Conservation (phyloP, 192 early-diverging fungal species). For the Coemansia sp. region DNA sequence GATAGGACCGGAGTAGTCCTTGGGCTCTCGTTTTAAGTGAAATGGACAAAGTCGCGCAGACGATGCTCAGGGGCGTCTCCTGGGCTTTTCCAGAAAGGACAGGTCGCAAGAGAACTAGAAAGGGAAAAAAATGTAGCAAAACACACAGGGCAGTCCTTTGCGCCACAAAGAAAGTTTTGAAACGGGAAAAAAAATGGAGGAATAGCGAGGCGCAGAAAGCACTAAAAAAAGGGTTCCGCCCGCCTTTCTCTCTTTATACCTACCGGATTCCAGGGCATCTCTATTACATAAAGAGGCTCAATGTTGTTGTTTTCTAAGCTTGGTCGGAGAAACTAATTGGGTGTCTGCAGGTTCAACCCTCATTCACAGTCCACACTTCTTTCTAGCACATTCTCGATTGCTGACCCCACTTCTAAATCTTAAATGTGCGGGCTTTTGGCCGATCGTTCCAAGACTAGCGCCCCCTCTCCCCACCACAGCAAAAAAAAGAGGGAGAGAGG, state of each 20-base stretch:
- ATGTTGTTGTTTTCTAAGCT: no score
- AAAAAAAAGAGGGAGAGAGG: no score
- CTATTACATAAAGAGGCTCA: not conserved
- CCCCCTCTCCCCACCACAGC: no score
- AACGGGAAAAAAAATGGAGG: not conserved
- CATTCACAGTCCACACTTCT: not conserved
- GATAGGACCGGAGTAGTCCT: not conserved
- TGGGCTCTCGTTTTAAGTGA: not conserved
- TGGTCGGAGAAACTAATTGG: not conserved
- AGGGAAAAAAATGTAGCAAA: conserved; percentile 8
- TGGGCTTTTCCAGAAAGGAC: not conserved
- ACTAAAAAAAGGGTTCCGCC: conserved; percentile 1
- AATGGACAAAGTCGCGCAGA: not conserved
- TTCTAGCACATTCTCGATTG: not conserved
- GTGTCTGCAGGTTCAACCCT: not conserved
- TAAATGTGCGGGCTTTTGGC: no score
- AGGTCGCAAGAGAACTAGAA: conserved; percentile 10
- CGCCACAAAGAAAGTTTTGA: conserved; percentile 2
- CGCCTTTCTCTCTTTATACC: not conserved
- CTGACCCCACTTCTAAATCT: no score
- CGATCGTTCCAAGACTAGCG: no score
- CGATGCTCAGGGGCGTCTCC: not conserved
- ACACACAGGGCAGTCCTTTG: not conserved
- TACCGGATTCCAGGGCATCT: no score
- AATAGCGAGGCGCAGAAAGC: not conserved